These are phyloP conservation scores for Yamadazyma laniorum DNA, from an alignment of 805 yeast genomes.

Conservation along the genomic window DNA sequence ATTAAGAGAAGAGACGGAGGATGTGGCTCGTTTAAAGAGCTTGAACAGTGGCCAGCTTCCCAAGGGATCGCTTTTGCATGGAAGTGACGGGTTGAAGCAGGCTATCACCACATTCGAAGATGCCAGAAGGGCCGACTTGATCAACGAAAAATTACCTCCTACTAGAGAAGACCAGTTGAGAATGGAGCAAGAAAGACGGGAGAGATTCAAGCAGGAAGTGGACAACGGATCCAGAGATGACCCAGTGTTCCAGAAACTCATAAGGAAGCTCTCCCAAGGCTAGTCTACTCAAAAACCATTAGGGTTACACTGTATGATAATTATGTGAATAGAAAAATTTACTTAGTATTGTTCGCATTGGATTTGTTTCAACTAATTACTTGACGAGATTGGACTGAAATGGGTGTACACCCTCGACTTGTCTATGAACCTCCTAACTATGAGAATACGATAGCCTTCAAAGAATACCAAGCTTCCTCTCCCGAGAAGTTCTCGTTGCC, in stretches of 20 bases:
- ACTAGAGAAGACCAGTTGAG: slow-evolving; percentile 52
- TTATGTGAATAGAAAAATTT: not conserved
- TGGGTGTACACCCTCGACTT: slow-evolving; percentile 8
- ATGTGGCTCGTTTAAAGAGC: slow-evolving; percentile 73
- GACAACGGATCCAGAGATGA: slow-evolving; percentile 23
- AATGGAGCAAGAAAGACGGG: slow-evolving; percentile 46
- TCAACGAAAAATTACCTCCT: slow-evolving; percentile 90
- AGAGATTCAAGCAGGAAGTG: slow-evolving; percentile 37
- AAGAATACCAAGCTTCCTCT: slow-evolving; percentile 33
- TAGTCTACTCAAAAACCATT: too few relatives aligned
- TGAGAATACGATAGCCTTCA: slow-evolving; percentile 39
- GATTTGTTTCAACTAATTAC: not conserved
- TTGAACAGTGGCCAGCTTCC: slow-evolving; percentile 78
- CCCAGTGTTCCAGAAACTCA: slow-evolving; percentile 40
- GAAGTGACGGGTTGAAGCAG: slow-evolving; percentile 72
- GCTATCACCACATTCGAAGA: slow-evolving; percentile 75
- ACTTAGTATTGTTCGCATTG: not conserved
- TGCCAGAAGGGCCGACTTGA: slow-evolving; percentile 74
- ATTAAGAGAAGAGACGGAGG: slow-evolving; percentile 83
- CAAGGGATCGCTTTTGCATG: slow-evolving; percentile 79
- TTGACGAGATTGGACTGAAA: not conserved
- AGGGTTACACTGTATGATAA: too few relatives aligned
- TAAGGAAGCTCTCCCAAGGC: slow-evolving; percentile 33
- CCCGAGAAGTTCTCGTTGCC: slow-evolving; percentile 37
- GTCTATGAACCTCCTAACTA: slow-evolving; percentile 30